A percentile compares a stretch with the other conserved stretches of the same genome.
Conservation (phyloP, 352 stramenopile species). For the Saprolegnia diclina region DNA sequence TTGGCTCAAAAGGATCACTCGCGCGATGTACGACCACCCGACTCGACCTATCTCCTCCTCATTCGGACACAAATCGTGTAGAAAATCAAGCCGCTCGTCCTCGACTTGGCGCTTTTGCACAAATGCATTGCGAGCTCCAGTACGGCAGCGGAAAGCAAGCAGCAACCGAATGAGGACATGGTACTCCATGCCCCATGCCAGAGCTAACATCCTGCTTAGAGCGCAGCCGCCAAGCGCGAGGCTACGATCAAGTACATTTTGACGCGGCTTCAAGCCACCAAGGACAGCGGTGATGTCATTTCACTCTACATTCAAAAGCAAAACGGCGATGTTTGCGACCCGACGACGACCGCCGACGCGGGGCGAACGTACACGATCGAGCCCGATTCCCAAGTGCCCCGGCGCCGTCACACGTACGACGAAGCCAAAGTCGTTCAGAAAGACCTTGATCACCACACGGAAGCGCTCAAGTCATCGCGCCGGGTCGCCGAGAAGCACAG, state of each 20-base stretch:
- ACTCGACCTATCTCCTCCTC: not conserved
- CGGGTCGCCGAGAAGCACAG: conserved; percentile 51
- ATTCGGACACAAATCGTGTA: conserved; percentile 12
- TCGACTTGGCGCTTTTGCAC: conserved; percentile 52
- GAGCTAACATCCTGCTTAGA: conserved; percentile 1
- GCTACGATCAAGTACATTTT: conserved; percentile 65
- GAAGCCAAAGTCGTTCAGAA: conserved; percentile 73
- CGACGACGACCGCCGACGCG: conserved; percentile 26
- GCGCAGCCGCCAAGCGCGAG: conserved; percentile 30
- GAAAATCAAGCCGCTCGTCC: conserved; percentile 43
- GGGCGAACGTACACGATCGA: conserved; percentile 32
- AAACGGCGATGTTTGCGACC: conserved; percentile 59
- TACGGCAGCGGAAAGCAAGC: conserved; percentile 3
- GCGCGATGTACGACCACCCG: conserved; percentile 28
- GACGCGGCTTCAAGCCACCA: conserved; percentile 55
- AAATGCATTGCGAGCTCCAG: conserved; percentile 37
- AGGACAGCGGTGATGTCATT: conserved; percentile 39
- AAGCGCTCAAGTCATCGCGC: conserved; percentile 68
- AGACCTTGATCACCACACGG: conserved; percentile 51
- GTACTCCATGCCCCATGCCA: not conserved
- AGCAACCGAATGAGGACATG: conserved; percentile 27
- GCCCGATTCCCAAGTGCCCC: conserved; percentile 42
- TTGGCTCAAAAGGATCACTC: conserved; percentile 45
- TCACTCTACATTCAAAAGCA: conserved; percentile 60
- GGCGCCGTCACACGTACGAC: conserved; percentile 73